Conservation (phyloP, 2,329 filamentous ascomycete genomes). For the Xylaria sp. region DNA sequence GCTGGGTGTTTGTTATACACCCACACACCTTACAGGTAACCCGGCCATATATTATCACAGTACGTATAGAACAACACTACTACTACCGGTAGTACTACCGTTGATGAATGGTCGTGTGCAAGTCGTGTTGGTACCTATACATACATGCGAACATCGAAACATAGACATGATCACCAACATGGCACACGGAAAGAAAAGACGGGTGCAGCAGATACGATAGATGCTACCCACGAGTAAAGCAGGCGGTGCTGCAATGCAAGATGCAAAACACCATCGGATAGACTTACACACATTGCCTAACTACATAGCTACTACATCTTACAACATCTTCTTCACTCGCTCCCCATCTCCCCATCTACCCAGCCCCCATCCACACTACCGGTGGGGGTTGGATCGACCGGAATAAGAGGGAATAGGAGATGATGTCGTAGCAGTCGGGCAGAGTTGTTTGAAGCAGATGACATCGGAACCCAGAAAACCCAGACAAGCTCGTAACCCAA, state of each 20-base stretch:
- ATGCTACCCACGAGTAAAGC: background rate
- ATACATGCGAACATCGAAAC: background rate
- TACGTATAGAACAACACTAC: constrained; percentile 12
- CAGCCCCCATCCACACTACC: background rate
- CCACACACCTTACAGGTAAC: constrained; percentile 16
- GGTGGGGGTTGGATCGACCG: constrained; percentile 17
- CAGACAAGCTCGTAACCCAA: background rate
- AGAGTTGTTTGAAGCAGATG: constrained; percentile 1
- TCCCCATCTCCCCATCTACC: background rate
- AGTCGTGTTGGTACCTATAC: background rate
- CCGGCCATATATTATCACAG: constrained; percentile 25
- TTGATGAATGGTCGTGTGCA: constrained; percentile 8
- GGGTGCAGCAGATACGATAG: background rate
- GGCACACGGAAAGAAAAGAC: background rate
- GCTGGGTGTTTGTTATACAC: background rate
- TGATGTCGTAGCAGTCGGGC: background rate
- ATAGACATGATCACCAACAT: background rate
- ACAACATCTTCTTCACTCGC: background rate
- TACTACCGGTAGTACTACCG: background rate
- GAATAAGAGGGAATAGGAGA: too few species aligned
- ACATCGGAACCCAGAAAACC: constrained; percentile 4
- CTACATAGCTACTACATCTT: background rate
- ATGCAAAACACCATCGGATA: background rate
- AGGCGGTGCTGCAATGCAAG: constrained; percentile 13
- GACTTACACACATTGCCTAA: constrained; percentile 4